Evolutionary conservation across 2,329 filamentous ascomycete genomes (phyloP), one percentile per base, ranked within the genome.

Genomic region (Bipolaris victoriae): DNA sequence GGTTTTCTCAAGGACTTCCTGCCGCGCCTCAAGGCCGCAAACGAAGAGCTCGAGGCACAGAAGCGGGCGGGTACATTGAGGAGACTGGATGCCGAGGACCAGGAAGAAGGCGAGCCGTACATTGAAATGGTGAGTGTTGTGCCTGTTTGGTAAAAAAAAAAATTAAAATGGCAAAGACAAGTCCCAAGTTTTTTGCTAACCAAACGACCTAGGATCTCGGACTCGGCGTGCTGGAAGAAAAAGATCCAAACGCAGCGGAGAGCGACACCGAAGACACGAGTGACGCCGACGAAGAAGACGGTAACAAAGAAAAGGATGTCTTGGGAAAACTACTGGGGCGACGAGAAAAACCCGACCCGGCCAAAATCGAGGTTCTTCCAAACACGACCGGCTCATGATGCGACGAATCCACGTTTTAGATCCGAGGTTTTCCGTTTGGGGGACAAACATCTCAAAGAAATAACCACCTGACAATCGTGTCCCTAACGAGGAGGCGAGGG

Each of bases 161-260:
- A 6, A 11, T 9, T 1, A 5, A 3, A 7, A 24, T 24, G 15
- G 3, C 15, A 18, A 20, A 11, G 2, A 16, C 7, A 31, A 16
- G 37, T 7, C 33, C 37, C 40, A 9, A 31, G 10, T 29, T 29
- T 29, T 26, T 20, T 52, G 22, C 54, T 69, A 36, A 68, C 18
- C 29, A 31, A 31, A 13, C 6, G 7, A 41, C 47, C 31, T 29
- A 74, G 68, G 63, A 80, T 60, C 77, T 81, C n/a, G 79, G 79
- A 20, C 71, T 81, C 35, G 79, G 79, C n/a, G 79, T 81, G 13
- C 68, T 81, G 3, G 76, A 81, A 65, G 72, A 77, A 55, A 69
- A 76, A 56, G 70, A 75, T 39, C 63, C 68, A 0, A 61, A 72
- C 37, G 66, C 62, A 31, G 29, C 29, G 24, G 58, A 60, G 35